Base-by-base conservation (phyloP, 2,329 filamentous ascomycete species). In the Scedosporium minutisporum region DNA sequence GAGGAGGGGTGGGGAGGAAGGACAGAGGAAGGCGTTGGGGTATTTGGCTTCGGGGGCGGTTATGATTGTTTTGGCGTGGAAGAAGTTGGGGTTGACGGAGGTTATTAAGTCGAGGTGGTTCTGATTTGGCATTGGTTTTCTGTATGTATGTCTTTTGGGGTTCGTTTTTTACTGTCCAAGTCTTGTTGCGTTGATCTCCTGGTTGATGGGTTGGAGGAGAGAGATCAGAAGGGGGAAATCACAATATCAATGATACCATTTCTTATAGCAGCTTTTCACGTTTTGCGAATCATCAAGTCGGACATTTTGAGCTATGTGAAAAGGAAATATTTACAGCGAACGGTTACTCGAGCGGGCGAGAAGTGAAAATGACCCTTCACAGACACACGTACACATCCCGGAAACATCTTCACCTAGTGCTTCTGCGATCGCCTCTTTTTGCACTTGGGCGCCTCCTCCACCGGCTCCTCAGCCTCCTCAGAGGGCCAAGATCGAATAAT, bases 101-200 rank as follows among this genome's bases (percentile, higher is more conserved):
- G 60, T 62, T 12, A 62, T 62, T 58, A 23, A 18, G n/a, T 62
- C 60, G 51, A 57, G 60, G 60, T 62, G 51, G 51, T 55, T 55
- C 51, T 55, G 14, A 29, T 12, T 38, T 12, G 29, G 29, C 29
- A 12, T 38, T 38, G 33, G 10, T 4, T 38, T 38, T 33, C 9
- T 38, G 33, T 38, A 14, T 38, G 10, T 38, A 14, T 4, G 2
- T 12, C 33, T 12, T 38, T 38, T 29, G 27, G 33, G 33, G 3
- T 41, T 57, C n/a, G n/a, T n/a, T 57, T 12, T 57, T 57, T 38
- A 4, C 9, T 38, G 3, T 12, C 12, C 1, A 38, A 38, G 10
- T 38, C 33, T 38, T 38, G 3, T 10, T 38, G 4, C 10, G 33
- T 14, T 38, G 9, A 10, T 38, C 33, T 4, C 9, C 33, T 38